Evolutionary conservation across 768 basidiomycete genomes (phyloP), one percentile per base, ranked within the genome.

Genomic region (Gelatoporia subvermispora): DNA sequence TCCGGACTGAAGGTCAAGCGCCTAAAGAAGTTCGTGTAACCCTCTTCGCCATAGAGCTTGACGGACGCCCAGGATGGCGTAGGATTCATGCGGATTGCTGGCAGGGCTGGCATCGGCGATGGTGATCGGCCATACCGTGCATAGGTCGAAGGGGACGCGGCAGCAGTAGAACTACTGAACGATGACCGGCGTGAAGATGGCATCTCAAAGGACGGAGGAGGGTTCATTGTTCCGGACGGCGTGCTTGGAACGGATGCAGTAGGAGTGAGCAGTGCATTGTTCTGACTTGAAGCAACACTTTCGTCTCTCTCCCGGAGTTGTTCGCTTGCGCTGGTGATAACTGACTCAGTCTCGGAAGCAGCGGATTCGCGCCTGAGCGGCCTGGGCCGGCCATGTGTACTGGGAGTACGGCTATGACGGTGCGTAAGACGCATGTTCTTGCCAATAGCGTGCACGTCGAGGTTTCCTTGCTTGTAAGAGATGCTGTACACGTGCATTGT

Each of bases 401-500:
- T 87, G 5, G 86, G 84, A 0, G 85, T 86, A 22, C 85, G 83
- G 43, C 74, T 77, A 57, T 86, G 86, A n/a, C 74, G 74, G 55
- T 82, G 74, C 8, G 81, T 66, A 74, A 93, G 81, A 45, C 85
- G 79, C 11, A 84, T 78, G 61, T 95, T 95, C 68, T 88, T 90
- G 22, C 92, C 92, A 7, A 96, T 78, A 2, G 93, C 88, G 57
- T 96, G 90, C 8, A 88, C 88, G 62, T 95, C 93, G 57, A 95
- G 84, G 8, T 73, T 67, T n/a, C 90, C 88, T 39, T 85, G 79
- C 50, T 87, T 86, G 48, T 80, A 80, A 8, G 81, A 79, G 55
- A 97, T 82, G 53, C 79, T 79, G 68, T 97, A 92, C 56, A 99
- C 83, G 64, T 97, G 93, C 81, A 98, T 95, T 18, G 93, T 88